phyloP scores from a whole-genome alignment of 257 asterid genomes.

The Verbena officinalis region DNA sequence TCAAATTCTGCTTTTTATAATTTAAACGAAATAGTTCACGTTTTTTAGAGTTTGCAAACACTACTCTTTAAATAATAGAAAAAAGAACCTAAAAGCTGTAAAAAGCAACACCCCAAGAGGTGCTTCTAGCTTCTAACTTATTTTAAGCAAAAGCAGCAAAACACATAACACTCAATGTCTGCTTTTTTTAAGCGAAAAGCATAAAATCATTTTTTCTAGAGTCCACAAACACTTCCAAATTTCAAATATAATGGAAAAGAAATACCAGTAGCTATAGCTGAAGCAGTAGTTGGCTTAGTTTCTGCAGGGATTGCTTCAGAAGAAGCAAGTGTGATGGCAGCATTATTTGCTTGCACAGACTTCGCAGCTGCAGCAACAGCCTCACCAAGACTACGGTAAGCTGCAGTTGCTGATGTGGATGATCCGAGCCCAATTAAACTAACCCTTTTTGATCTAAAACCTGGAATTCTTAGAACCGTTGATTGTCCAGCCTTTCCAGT shows the following conservation, averaged over 20 bases:
- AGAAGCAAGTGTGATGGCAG: conserved; percentile 87
- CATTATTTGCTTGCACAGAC: conserved; percentile 68
- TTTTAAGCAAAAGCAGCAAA: too few species aligned
- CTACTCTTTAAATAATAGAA: too few species aligned
- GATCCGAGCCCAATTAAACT: conserved; percentile 86
- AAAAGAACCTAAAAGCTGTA: too few species aligned
- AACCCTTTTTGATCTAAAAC: conserved; percentile 77
- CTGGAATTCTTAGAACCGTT: conserved; percentile 74
- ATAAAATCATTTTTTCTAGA: too few species aligned
- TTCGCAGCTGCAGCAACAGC: conserved; percentile 90
- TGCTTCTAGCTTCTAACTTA: too few species aligned
- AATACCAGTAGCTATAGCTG: conserved; percentile 83
- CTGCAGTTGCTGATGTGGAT: conserved; percentile 45
- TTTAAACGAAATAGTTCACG: too few species aligned
- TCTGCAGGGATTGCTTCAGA: conserved; percentile 59
- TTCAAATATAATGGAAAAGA: background rate
- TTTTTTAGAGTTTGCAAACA: too few species aligned
- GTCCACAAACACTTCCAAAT: background rate
- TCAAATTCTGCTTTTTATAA: too few species aligned
- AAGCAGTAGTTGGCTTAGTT: conserved; percentile 66
- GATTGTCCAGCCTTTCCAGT: conserved; percentile 91
- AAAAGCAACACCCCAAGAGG: too few species aligned
- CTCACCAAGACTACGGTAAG: conserved; percentile 88
- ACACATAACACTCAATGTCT: too few species aligned
- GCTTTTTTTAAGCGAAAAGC: too few species aligned